Conservation (phyloP, 2,329 filamentous ascomycete genomes). For the Phaeosphaeriaceae sp. region DNA sequence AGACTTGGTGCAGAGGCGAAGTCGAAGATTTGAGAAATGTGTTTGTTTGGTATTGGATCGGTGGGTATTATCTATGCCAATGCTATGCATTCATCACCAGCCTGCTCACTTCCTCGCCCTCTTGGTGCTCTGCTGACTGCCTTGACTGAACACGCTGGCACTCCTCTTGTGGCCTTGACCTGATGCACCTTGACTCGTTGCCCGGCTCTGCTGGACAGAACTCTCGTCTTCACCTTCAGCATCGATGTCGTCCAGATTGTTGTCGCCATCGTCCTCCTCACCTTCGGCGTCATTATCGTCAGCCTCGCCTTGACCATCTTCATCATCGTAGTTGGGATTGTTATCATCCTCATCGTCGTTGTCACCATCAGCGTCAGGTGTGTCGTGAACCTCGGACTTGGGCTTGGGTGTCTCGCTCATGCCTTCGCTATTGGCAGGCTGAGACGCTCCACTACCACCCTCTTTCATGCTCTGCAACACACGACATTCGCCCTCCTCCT, state of each 20-base stretch:
- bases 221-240: slow-evolving; percentile 45
- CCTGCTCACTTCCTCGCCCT: slow-evolving; percentile 36
- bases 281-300: slow-evolving; percentile 49
- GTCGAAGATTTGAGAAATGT: slow-evolving; percentile 28
- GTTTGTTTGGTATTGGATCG: not conserved
- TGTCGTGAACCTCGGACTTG: slow-evolving; percentile 25
- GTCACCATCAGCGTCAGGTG: slow-evolving; percentile 37
- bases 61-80: not conserved
- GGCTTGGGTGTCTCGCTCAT: slow-evolving; percentile 18
- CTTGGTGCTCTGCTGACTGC: slow-evolving; percentile 42
- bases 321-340: slow-evolving; percentile 18
- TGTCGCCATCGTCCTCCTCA: slow-evolving; percentile 34
- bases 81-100: slow-evolving; percentile 20
- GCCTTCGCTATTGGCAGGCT: slow-evolving; percentile 10
- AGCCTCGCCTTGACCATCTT: slow-evolving; percentile 44
- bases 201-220: slow-evolving; percentile 36
- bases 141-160: slow-evolving; percentile 77
- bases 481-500: slow-evolving; percentile 71
- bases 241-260: slow-evolving; percentile 32
- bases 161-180: slow-evolving; percentile 72
- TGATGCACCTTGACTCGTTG: slow-evolving; percentile 28
- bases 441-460: slow-evolving; percentile 14
- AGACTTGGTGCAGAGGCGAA: slow-evolving; percentile 31
- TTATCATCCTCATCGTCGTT: slow-evolving; percentile 23
- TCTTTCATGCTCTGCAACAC: slow-evolving; percentile 49